Conservation (phyloP, 257 asterid species). For the Ophiorrhiza pumila region DNA sequence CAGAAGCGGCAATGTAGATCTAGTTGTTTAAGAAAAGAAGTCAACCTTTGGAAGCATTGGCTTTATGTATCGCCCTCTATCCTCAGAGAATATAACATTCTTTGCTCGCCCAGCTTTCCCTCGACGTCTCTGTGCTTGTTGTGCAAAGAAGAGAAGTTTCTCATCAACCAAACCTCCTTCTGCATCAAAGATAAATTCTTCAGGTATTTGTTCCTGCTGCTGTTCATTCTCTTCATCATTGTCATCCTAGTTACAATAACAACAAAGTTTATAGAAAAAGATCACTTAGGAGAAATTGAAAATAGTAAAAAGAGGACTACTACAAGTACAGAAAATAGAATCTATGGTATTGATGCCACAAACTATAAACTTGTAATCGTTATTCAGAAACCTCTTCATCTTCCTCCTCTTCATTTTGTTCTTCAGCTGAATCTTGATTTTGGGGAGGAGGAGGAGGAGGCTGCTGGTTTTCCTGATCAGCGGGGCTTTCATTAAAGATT, state of each 20-base stretch:
- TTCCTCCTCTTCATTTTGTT: slow-evolving; percentile 63
- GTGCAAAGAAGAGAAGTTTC: slow-evolving; percentile 97
- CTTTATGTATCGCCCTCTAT: slow-evolving; percentile 91
- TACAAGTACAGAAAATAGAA: not conserved
- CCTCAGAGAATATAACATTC: slow-evolving; percentile 95
- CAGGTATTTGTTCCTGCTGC: slow-evolving; percentile 87
- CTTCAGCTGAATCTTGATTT: slow-evolving; percentile 71
- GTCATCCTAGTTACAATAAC: slow-evolving; percentile 52
- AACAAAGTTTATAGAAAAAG: not conserved
- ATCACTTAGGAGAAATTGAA: not conserved
- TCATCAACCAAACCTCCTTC: slow-evolving; percentile 97
- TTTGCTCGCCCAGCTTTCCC: slow-evolving; percentile 99
- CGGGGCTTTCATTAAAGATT: slow-evolving; percentile 58
- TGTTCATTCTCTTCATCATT: slow-evolving; percentile 79
- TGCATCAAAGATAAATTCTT: slow-evolving; percentile 94
- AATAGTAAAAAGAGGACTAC: not conserved
- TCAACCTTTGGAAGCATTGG: slow-evolving; percentile 98
- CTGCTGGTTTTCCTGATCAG: slow-evolving; percentile 56
- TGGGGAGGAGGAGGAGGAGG: slow-evolving; percentile 85
- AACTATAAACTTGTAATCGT: not conserved
- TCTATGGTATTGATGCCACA: not conserved
- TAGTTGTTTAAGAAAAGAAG: slow-evolving; percentile 4
- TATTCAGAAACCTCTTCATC: slow-evolving; percentile 53
- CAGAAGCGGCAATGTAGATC: not conserved
- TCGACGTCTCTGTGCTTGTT: slow-evolving; percentile 81